Evolutionary conservation across 768 basidiomycete genomes (phyloP), one percentile per base, ranked within the genome.

Genomic region (Lactarius psammicola): DNA sequence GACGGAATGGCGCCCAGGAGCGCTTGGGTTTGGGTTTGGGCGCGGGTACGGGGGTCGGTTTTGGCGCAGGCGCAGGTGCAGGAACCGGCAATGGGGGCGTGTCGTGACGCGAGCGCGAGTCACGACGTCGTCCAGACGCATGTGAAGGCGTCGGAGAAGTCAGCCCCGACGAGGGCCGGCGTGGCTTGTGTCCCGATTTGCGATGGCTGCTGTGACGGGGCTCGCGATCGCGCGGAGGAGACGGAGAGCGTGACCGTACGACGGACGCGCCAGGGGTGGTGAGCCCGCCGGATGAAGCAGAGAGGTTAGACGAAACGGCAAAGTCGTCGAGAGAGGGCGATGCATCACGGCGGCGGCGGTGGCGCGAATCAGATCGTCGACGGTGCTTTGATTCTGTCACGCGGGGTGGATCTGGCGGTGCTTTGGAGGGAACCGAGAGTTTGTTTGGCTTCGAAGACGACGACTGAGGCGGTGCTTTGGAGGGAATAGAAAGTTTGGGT

Each of bases 61-160:
- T 59, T 13, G 64, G 67, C 18, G 31, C 49, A 7, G 61, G 18
- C 10, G 30, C 20, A 26, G 64, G 33, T 6, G 51, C 46, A 1
- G 59, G 56, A 11, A 58, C 46, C n/a, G 64, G 68, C 36, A 61
- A 49, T 18, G 59, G 63, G 10, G 67, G 63, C 3, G 58, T 53
- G 18, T 58, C 38, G 23, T 38, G 56, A 10, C 46, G 63, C 30
- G 33, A 26, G 23, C 36, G 63, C 40, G 64, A 65, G 42, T 36
- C 42, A 1, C 36, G 44, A n/a, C 11, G 55, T 51, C 56, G 42
- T 6, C 36, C 56, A 8, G 60, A 62, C n/a, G 15, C 53, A 1
- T 62, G 65, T 7, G 69, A 69, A 26, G 49, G 64, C 5, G 63
- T 62, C 4, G 67, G 69, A 0, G 69, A 68, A 10, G 69, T 68